These are phyloP conservation scores for Circinella minor DNA, from an alignment of 371 early-diverging fungal species.

Conservation along the genomic window DNA sequence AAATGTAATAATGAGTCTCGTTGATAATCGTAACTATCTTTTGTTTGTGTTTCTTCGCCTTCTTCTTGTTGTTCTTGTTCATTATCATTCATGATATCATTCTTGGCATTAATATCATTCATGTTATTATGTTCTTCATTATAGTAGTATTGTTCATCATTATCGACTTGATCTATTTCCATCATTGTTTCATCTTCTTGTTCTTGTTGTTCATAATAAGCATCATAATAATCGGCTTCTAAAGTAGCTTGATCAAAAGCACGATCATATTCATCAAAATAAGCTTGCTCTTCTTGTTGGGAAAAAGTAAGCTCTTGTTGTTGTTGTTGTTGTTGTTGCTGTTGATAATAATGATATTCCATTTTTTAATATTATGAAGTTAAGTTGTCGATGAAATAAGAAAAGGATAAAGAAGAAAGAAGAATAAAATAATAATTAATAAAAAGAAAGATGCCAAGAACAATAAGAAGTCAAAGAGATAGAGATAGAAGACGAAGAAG, in stretches of 20 bases:
- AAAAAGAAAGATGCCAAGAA: not conserved
- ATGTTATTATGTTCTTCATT: constrained; percentile 12
- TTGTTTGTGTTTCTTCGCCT: constrained; percentile 12
- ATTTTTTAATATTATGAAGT: not conserved
- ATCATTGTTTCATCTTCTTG: constrained; percentile 12
- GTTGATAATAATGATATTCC: constrained; percentile 1
- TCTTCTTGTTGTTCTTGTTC: constrained; percentile 19
- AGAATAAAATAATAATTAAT: not conserved
- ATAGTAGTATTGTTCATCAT: too few species aligned
- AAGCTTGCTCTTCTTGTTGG: constrained; percentile 25
- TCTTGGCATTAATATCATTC: not conserved
- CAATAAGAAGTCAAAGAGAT: not conserved
- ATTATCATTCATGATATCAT: not conserved
- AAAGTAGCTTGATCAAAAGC: constrained; percentile 28
- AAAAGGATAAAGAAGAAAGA: not conserved
- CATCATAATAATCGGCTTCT: constrained; percentile 30
- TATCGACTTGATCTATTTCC: not conserved
- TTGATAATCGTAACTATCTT: constrained; percentile 28
- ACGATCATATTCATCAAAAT: constrained; percentile 40
- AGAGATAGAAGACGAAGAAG: not conserved
- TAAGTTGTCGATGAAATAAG: not conserved
- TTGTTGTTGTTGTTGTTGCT: not conserved
- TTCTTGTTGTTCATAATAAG: constrained; percentile 4
- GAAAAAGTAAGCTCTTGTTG: constrained; percentile 4
- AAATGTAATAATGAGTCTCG: constrained; percentile 37